Evolutionary conservation across 139 green algal genomes (phyloP), one percentile per base, ranked within the genome.

Genomic region (Tetraselmis chui): DNA sequence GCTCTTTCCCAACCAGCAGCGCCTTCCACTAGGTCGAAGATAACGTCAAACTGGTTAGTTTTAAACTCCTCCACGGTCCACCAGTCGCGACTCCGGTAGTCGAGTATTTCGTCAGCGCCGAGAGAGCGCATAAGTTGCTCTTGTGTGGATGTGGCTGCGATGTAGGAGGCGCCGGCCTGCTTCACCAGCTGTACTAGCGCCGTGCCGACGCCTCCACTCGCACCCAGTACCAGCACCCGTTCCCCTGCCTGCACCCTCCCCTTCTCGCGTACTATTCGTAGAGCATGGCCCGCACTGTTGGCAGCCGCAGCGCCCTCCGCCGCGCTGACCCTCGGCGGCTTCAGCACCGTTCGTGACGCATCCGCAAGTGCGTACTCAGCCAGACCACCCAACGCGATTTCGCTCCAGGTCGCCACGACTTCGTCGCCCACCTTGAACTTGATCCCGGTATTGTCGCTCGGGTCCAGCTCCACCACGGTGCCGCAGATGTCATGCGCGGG

Each of bases 401-500:
- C 79, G 0, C 2, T 18, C 79, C 79, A 83, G 0, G 79, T 83
- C 28, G 79, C 58, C 23, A 83, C 75, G 25, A 83, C 79, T 28
- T 78, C 59, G 59, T 83, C 79, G 30, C 79, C 79, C 28, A 32
- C 79, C 58, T 83, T 31, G 59, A 83, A 83, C 24, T 31, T 45
- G 29, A 26, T 30, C 25, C 29, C 32, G 24, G 74, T 28, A n/a
- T n/a, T n/a, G 2, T 79, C 11, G n/a, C 59, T n/a, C 2, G 58
- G 31, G 27, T 28, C 79, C 59, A 77, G 28, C 79, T 32, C 79
- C 5, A 78, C 79, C 77, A 80, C 77, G 24, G 28, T 58, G 2
- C 79, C 59, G 58, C 32, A 83, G 0, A 77, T 28, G 79, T 83
- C 79, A 11, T 27, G 26, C 11, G 30, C 79, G 11, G 79, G 79